phyloP scores from a whole-genome alignment of 768 basidiomycete genomes.

The Chiua virens region DNA sequence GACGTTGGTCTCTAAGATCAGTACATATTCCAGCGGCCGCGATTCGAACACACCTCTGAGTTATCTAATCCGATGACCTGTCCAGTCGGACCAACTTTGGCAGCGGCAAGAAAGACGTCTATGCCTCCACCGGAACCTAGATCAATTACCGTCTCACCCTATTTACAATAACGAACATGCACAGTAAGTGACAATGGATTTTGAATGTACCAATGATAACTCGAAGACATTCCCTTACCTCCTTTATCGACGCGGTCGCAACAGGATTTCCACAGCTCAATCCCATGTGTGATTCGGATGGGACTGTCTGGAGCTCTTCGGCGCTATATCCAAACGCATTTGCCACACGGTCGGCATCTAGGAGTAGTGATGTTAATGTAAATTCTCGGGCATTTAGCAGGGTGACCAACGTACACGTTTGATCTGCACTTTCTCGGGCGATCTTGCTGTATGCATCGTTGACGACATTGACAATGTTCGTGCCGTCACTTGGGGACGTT shows the following conservation, averaged over 20 bases:
- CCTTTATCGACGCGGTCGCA: constrained; percentile 43
- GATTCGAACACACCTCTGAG: constrained; percentile 38
- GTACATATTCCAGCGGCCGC: neutral
- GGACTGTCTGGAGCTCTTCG: constrained; percentile 43
- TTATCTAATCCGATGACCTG: constrained; percentile 55
- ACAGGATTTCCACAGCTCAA: constrained; percentile 57
- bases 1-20: neutral
- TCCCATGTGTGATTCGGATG: constrained; percentile 47
- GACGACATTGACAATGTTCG: too few species aligned
- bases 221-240: constrained; percentile 29
- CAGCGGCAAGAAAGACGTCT: constrained; percentile 54
- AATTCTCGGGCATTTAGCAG: neutral
- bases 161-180: neutral
- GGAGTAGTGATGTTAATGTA: neutral
- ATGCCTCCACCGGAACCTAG: constrained; percentile 59
- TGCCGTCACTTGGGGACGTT: too few species aligned
- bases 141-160: constrained; percentile 60
- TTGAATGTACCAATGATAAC: too few species aligned
- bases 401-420: constrained; percentile 10
- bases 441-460: too few species aligned
- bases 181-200: neutral
- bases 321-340: constrained; percentile 47
- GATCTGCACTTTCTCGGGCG: constrained; percentile 5
- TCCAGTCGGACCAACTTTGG: constrained; percentile 48
- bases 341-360: constrained; percentile 19